A percentile compares a stretch with the other conserved stretches of the same genome.
These are phyloP conservation scores for Rubia peregrina DNA, from an alignment of 305 asterid genomes.

Conservation along the genomic window DNA sequence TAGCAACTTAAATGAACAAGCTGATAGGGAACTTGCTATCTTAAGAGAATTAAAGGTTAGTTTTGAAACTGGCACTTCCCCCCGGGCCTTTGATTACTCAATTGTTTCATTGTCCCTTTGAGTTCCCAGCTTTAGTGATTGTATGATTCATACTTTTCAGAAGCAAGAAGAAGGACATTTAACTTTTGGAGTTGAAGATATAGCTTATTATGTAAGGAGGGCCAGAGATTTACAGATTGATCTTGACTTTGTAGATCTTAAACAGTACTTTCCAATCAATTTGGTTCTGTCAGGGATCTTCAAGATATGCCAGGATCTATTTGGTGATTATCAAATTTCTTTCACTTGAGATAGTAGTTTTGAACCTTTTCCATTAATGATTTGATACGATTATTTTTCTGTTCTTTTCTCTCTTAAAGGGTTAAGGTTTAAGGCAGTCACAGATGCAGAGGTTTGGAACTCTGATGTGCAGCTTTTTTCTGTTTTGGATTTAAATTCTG, in stretches of 20 bases:
- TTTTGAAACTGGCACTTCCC: slow-evolving; percentile 6
- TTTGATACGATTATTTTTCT: slow-evolving; percentile 16
- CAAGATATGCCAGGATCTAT: slow-evolving; percentile 88
- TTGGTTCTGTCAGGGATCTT: slow-evolving; percentile 86
- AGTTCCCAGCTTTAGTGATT: slow-evolving; percentile 18
- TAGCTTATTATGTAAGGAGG: slow-evolving; percentile 65
- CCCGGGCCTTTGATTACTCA: slow-evolving; percentile 10
- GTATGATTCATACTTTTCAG: slow-evolving; percentile 34
- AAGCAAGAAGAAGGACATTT: slow-evolving; percentile 75
- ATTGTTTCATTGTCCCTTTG: not conserved
- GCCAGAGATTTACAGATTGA: slow-evolving; percentile 59
- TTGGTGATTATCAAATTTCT: slow-evolving; percentile 48
- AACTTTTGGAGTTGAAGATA: slow-evolving; percentile 79
- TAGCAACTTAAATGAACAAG: slow-evolving; percentile 66
- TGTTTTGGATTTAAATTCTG: slow-evolving; percentile 68
- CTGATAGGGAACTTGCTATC: slow-evolving; percentile 65
- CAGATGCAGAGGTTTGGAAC: slow-evolving; percentile 79
- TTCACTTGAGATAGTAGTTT: slow-evolving; percentile 17
- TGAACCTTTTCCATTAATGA: slow-evolving; percentile 11
- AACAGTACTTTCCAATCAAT: slow-evolving; percentile 71
- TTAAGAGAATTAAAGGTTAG: slow-evolving; percentile 82
- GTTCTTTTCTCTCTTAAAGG: slow-evolving; percentile 39
- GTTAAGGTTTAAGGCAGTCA: slow-evolving; percentile 66
- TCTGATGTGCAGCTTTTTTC: slow-evolving; percentile 74
- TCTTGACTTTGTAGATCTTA: slow-evolving; percentile 75